A percentile compares a stretch with the other conserved stretches of the same genome.
phyloP scores from a whole-genome alignment of 225 moss, liverwort and hornwort genomes.

The Climacium dendroides region DNA sequence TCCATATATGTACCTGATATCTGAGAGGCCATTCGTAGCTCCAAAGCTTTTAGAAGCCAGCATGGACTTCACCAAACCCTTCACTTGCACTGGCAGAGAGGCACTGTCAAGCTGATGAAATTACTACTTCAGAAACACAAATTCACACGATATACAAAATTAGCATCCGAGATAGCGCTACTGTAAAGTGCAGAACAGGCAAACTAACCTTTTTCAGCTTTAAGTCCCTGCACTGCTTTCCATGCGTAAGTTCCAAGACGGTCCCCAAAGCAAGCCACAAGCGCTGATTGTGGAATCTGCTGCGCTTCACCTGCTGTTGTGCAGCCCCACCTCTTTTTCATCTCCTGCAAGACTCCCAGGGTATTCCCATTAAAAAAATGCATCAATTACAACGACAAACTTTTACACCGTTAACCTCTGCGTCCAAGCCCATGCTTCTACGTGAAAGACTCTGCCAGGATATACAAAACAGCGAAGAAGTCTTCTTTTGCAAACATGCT shows the following conservation, averaged over 20 bases:
- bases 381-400: not conserved
- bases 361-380: not conserved
- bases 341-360: slow-evolving; percentile 47
- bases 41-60: slow-evolving; percentile 84
- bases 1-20: slow-evolving; percentile 34
- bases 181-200: not conserved
- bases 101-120: not conserved
- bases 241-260: slow-evolving; percentile 86
- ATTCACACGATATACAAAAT: not conserved
- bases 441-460: not conserved
- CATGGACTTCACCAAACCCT: slow-evolving; percentile 95
- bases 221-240: slow-evolving; percentile 89
- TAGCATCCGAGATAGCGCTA: not conserved
- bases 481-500: not conserved
- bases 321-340: slow-evolving; percentile 78
- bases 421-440: not conserved
- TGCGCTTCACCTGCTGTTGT: slow-evolving; percentile 91
- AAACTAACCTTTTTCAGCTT: slow-evolving; percentile 75
- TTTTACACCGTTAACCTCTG: not conserved
- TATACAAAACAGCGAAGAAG: not conserved
- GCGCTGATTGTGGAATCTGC: slow-evolving; percentile 44
- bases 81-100: slow-evolving; percentile 68
- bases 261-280: slow-evolving; percentile 75
- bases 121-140: not conserved
- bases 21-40: slow-evolving; percentile 54